Base-by-base conservation (phyloP, 2,329 filamentous ascomycete genomes). In the Xylaria sp. region DNA sequence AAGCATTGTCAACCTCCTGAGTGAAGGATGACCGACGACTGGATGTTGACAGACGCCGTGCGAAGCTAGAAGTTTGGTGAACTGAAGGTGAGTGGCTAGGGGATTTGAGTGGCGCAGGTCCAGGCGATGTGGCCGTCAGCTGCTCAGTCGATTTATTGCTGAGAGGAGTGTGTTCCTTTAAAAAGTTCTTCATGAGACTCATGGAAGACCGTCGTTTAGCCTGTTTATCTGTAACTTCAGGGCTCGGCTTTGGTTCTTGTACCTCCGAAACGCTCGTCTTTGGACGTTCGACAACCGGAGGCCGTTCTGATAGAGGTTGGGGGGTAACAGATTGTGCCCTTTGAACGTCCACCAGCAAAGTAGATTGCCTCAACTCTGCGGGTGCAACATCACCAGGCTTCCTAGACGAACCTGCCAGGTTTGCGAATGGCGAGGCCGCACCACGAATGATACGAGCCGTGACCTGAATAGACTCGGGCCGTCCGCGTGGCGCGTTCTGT, bases 401-500 rank as follows among this genome's bases (percentile, higher is more conserved):
- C 46, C 78, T 80, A 2, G 79, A 80, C 2, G 78, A 74, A 20
- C 87, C 85, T 1, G 82, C 76, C 23, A 78, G 78, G 67, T 79
- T 81, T 5, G 80, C 79, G 51, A 82, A 80, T 23, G 78, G 78
- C 41, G 86, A 83, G 23, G 78, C 79, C 12, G 86, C 83, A 72
- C 92, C 91, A 57, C 93, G 89, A 46, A 97, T 84, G 71, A 97
- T 97, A 61, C 91, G 89, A 58, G 94, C 93, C 20, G 92, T 96
- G 12, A 97, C 94, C 55, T 94, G 94, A n/a, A 97, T 89, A 0
- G 93, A 94, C 75, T 94, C 93, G 5, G 90, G 87, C 1, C 83
- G 83, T 6, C 85, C 84, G 18, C 83, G 81, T n/a, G 82, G 78
- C 7, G 79, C 72, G 62, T 77, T 80, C 77, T 56, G 80, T 20